Base-by-base conservation (phyloP, 345 rosid species). In the Corchorus capsularis region DNA sequence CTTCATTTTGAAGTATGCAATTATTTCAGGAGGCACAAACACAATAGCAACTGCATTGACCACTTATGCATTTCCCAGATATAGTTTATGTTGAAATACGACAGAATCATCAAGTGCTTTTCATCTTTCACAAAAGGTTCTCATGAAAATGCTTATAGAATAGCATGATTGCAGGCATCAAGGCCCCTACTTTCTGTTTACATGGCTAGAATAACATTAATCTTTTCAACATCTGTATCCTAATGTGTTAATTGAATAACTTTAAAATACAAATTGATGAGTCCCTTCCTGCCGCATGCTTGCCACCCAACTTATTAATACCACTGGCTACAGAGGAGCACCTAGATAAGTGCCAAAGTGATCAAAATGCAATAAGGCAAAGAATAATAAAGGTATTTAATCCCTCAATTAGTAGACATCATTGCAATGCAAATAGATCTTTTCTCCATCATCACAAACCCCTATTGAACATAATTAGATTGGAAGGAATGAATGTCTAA, bases 131-230 rank as follows among this genome's bases (percentile, higher is more conserved):
- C 43, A 32, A 49, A 27, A 39, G 35, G 35, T 32, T 49, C 35
- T 27, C 3, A 12, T 22, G 43, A 68, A 55, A 22, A 37, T 41
- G 37, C 45, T 22, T 3, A 68, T 8, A 49, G 53, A 41, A 56
- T 57, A 35, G 12, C 34, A 72, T 72, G 53, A 22, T 57, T 43
- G n/a, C 75, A 43, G 37, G 53, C 64, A 72, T 55, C 75, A 55
- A 56, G 52, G 50, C 55, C 17, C 13, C 35, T 54, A 37, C 49
- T 55, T 54, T 71, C 35, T 55, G 35, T 68, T 71, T 14, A 47
- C 72, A 47, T 27, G 15, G 57, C 41, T 19, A 12, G 8, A 46
- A 32, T 0, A 27, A 27, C 52, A 46, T 46, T 66, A 66, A 66
- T 35, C 63, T 55, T 50, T 55, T 71, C 15, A 43, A 71, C 3